Base-by-base conservation (phyloP, 495 filamentous ascomycete genomes). In the Penicillium steckii region DNA sequence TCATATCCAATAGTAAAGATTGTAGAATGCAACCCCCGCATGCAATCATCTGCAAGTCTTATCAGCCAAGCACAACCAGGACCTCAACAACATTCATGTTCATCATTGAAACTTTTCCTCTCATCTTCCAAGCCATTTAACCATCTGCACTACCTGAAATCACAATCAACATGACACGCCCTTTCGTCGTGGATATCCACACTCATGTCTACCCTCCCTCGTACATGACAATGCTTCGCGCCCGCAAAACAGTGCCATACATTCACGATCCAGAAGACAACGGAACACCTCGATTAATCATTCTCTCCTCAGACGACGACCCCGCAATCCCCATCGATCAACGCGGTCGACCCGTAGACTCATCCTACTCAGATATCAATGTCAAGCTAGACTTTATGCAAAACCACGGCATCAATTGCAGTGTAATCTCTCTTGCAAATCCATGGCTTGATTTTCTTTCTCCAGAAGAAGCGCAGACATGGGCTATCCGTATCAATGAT, bases 381-480 rank as follows among this genome's bases (percentile, higher is more conserved):
- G 74, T 86, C 49, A 96, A 95, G 47, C 76, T 96, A 4, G 68
- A 78, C 17, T 97, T 97, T 71, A 97, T 97, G 93, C 77, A 88
- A 60, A 79, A 71, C 6, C 93, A 97, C 64, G 66, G 69, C 21
- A 96, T 97, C 61, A 80, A 86, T 62, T 84, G 83, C 47, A 95
- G 89, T 15, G 85, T 96, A 8, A 82, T 97, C 63, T 92, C 88
- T 0, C 86, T 96, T 37, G 93, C 93, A 19, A 97, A 97, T 65
- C 93, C 93, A 1, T 97, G 93, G 93, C 81, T 97, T 1, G 93
- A 96, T 67, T 96, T 96, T 64, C 73, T 96, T 0, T 72, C 80
- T 0, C 58, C 84, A 0, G 57, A 69, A 18, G 81, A 86, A 50
- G 88, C 88, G 80, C 78, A 10, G 63, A 71, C 35, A 15, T 80